These are phyloP conservation scores for Nicotiana otophora DNA, from an alignment of 257 asterid species.

Conservation along the genomic window DNA sequence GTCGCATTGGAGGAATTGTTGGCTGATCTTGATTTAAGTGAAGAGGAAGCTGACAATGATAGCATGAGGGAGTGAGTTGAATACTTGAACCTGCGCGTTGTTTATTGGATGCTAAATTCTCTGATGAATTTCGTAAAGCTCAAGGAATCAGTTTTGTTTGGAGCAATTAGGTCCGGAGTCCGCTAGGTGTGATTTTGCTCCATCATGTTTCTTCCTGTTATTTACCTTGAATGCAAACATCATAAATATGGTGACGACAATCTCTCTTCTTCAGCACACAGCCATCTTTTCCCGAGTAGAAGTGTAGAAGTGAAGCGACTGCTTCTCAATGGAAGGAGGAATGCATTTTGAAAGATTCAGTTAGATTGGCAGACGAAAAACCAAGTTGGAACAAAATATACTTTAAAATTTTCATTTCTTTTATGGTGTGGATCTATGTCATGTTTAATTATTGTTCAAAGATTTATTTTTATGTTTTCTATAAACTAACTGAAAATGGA, in stretches of 20 bases:
- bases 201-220: neutral
- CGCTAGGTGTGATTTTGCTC: neutral
- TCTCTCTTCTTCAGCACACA: neutral
- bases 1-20: constrained; percentile 8
- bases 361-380: neutral
- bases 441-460: neutral
- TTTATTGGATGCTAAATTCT: neutral
- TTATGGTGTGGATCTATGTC: neutral
- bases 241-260: neutral
- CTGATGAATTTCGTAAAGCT: neutral
- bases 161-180: neutral
- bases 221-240: neutral
- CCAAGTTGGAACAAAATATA: neutral
- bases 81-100: neutral
- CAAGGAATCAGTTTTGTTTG: neutral
- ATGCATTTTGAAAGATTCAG: neutral
- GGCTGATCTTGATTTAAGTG: constrained; percentile 11
- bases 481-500: neutral
- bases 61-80: constrained; percentile 3
- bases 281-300: neutral
- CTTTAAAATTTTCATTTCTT: neutral
- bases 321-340: neutral
- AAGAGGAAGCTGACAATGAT: neutral
- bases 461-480: neutral
- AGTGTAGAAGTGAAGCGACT: neutral